Conservation (phyloP, 495 filamentous ascomycete genomes). For the Penicillium canariense region DNA sequence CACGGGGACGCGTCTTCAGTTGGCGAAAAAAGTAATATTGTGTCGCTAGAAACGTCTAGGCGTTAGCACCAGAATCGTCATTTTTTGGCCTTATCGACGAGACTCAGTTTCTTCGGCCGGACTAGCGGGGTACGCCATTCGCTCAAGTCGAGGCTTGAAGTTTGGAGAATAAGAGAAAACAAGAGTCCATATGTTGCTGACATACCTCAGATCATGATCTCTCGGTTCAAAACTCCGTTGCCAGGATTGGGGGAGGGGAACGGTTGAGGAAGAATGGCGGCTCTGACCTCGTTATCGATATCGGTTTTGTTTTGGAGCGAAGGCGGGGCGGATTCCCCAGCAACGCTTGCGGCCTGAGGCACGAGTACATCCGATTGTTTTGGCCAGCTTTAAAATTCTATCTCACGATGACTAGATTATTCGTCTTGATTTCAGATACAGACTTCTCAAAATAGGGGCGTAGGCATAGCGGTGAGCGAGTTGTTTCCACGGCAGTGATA, state of each 20-base stretch:
- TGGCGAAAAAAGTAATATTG: not conserved
- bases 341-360: constrained; percentile 26
- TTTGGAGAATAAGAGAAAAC: not conserved
- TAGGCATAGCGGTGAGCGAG: too few relatives aligned
- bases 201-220: not conserved
- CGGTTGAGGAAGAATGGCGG: constrained; percentile 16
- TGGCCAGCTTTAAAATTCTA: not conserved
- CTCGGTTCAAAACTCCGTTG: constrained; percentile 1
- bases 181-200: too few relatives aligned
- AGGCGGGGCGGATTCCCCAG: constrained; percentile 16
- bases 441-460: too few relatives aligned
- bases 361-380: not conserved
- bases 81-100: not conserved
- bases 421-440: too few relatives aligned
- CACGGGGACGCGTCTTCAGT: not conserved
- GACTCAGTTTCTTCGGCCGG: not conserved
- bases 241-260: constrained; percentile 13
- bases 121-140: not conserved
- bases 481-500: too few relatives aligned
- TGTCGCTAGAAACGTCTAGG: not conserved
- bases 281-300: constrained; percentile 26
- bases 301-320: constrained; percentile 23
- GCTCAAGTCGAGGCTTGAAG: not conserved
- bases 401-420: not conserved
- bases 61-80: not conserved